Conservation (phyloP, 1,284 basidiomycete genomes). For the Ganoderma lucidum region DNA sequence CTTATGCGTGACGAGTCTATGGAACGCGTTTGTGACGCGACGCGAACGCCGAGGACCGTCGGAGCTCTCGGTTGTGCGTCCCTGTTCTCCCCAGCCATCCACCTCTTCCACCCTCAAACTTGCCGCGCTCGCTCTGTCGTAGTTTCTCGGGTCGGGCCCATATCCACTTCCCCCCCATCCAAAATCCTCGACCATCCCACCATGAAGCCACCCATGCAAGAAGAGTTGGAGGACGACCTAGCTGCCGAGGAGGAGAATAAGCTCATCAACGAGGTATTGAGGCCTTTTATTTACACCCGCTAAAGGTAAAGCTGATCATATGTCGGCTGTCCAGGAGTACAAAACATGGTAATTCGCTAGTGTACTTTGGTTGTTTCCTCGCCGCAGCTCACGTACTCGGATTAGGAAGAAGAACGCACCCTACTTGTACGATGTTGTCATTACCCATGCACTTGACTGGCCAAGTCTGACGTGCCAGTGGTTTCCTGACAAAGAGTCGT, state of each 20-base stretch:
- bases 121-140: background rate
- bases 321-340: conserved; percentile 66
- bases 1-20: conserved; percentile 11
- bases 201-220: conserved; percentile 70
- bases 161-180: too few relatives aligned
- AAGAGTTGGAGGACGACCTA: conserved; percentile 84
- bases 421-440: conserved; percentile 96
- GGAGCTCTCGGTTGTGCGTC: conserved; percentile 5
- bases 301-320: background rate
- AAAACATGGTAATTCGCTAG: conserved; percentile 71
- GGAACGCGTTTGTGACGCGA: conserved; percentile 35
- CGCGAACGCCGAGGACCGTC: conserved; percentile 25
- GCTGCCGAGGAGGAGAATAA: conserved; percentile 90
- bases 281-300: background rate
- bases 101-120: conserved; percentile 1
- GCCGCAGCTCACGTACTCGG: conserved; percentile 19
- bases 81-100: conserved; percentile 28
- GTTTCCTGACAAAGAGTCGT: conserved; percentile 98
- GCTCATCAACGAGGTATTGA: conserved; percentile 87
- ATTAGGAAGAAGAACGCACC: conserved; percentile 96
- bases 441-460: conserved; percentile 99
- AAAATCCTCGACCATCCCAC: background rate
- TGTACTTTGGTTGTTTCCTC: conserved; percentile 17
- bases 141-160: background rate
- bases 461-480: conserved; percentile 98